Evolutionary conservation across 257 asterid genomes (phyloP).

Genomic region (Fraxinus americana): DNA sequence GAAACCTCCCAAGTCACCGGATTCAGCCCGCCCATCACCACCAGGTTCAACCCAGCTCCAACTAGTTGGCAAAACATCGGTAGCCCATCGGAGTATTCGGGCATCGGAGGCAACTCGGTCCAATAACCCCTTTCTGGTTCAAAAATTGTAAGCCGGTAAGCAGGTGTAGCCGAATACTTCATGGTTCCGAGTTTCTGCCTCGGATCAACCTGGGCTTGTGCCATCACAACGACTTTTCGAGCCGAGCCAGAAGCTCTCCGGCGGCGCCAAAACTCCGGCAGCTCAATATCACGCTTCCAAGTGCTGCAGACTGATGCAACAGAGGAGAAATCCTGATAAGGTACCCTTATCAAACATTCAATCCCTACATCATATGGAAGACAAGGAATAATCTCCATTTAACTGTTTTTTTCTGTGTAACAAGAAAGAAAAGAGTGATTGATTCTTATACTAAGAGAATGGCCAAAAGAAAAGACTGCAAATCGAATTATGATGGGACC

Average conservation of each 20-base stretch:
- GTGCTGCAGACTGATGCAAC: slow-evolving; percentile 52
- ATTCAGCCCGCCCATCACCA: slow-evolving; percentile 75
- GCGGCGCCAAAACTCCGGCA: slow-evolving; percentile 60
- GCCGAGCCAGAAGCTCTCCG: slow-evolving; percentile 44
- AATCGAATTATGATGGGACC: background rate
- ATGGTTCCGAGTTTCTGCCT: slow-evolving; percentile 10
- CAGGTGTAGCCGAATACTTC: slow-evolving; percentile 31
- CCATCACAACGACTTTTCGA: slow-evolving; percentile 40
- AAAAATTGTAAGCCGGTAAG: slow-evolving; percentile 53
- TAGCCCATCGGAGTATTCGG: slow-evolving; percentile 50
- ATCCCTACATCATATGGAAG: slow-evolving; percentile 67
- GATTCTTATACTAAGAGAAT: slow-evolving; percentile 1
- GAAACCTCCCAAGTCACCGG: slow-evolving; percentile 61
- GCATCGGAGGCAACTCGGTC: slow-evolving; percentile 57
- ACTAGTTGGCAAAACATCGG: slow-evolving; percentile 72
- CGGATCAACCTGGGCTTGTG: slow-evolving; percentile 43
- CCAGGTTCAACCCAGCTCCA: slow-evolving; percentile 57
- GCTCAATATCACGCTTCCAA: slow-evolving; percentile 53
- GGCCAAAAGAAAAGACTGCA: background rate
- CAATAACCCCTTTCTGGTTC: slow-evolving; percentile 70
- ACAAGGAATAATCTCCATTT: slow-evolving; percentile 46
- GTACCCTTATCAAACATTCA: slow-evolving; percentile 59
- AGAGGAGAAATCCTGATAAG: slow-evolving; percentile 47
- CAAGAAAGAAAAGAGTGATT: background rate
- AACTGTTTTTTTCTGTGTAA: background rate